Evolutionary conservation across 2,329 filamentous ascomycete genomes (phyloP), one percentile per base, ranked within the genome.

Genomic region (Daldinia eschscholtzii): DNA sequence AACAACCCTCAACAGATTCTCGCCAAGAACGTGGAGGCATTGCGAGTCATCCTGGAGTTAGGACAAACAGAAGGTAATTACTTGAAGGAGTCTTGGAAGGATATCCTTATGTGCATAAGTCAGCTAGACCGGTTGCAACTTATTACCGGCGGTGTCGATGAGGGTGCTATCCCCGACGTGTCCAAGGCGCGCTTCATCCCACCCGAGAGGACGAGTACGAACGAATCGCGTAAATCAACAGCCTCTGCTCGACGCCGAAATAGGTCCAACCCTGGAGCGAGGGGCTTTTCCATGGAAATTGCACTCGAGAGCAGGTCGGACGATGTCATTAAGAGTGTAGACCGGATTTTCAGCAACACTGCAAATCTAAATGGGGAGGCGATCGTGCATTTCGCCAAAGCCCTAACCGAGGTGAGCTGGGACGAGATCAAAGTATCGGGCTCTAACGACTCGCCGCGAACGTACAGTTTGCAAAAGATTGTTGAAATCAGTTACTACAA

Each of bases 401-500:
- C 96, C 0, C 82, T 99, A 65, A 97, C 93, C 6, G 94, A 98
- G 78, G 95, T 99, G 72, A 98, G 95, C 80, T 98, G 96, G 96
- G 95, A 98, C 77, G 96, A 99, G 80, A 99, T 99, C 76, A 95
- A 97, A 78, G 97, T 96, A 3, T 98, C 96, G 0, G 96, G 96
- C 0, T 93, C 95, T 64, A 98, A 95, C 77, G 96, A 99, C 68
- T 97, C 93, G 23, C 96, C 96, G 10, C 90, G 97, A 61, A 99
- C 95, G 7, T 99, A 98, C 85, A 98, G 94, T 82, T 83, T 99
- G 69, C 96, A 99, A 78, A 99, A 99, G 81, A 89, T 99, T 70
- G 97, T 99, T 15, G 96, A 99, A 81, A 98, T 99, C 80, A 97
- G 93, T 79, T 98, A 97, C 81, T 99, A 99, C 88, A 99, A 99